Percentiles rank a stretch among this genome's conserved stretches.
Evolutionary conservation across 2,329 filamentous ascomycete species (phyloP).

Genomic region (Canariomyces notabilis): DNA sequence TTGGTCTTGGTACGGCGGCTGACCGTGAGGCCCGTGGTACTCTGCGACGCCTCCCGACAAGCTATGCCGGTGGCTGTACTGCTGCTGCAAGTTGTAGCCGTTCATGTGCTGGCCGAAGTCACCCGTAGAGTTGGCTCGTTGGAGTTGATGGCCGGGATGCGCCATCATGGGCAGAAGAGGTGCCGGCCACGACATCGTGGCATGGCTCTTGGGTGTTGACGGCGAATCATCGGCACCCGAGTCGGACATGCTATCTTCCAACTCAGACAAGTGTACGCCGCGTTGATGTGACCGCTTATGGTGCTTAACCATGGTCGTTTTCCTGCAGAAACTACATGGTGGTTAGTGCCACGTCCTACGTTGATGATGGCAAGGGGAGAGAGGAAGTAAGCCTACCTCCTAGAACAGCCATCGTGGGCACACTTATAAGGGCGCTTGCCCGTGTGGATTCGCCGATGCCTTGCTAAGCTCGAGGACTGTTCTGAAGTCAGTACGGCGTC

Average conservation of each 20-base stretch:
- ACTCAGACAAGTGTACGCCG: constrained; percentile 51
- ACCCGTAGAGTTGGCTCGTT: constrained; percentile 50
- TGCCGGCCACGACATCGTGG: constrained; percentile 46
- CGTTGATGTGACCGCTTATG: constrained; percentile 58
- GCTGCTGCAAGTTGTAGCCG: constrained; percentile 40
- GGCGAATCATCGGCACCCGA: constrained; percentile 56
- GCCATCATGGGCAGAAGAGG: constrained; percentile 35
- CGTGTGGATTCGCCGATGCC: constrained; percentile 61
- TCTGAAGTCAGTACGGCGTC: constrained; percentile 30
- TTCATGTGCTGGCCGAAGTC: constrained; percentile 50
- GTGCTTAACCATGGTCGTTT: constrained; percentile 67
- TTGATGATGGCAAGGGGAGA: background rate
- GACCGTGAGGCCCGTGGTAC: constrained; percentile 34
- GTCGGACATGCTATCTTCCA: constrained; percentile 52
- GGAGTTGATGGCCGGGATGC: constrained; percentile 38
- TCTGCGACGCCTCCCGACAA: constrained; percentile 42
- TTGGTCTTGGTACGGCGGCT: constrained; percentile 33
- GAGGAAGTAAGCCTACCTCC: constrained; percentile 45
- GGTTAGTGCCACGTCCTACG: constrained; percentile 18
- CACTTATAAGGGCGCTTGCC: constrained; percentile 64
- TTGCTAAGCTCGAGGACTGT: constrained; percentile 60
- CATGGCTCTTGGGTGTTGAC: constrained; percentile 50
- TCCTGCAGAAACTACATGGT: constrained; percentile 58
- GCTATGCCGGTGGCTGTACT: constrained; percentile 44
- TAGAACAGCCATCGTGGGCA: constrained; percentile 55